Evolutionary conservation across 257 asterid genomes (phyloP).

Genomic region (Solanum habrochaites): DNA sequence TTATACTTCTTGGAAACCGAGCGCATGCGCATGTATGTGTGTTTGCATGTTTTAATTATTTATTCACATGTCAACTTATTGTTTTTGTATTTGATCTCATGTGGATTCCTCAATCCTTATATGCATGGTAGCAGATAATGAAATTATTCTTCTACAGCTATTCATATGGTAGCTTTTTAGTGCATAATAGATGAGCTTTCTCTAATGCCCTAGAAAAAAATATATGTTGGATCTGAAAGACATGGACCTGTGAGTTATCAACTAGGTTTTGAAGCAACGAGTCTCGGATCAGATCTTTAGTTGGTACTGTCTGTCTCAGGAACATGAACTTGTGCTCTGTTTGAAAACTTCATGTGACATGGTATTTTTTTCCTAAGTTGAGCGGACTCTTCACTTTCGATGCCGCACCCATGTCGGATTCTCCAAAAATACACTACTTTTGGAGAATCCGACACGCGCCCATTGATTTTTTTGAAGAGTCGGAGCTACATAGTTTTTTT

Average conservation of each 20-base stretch:
- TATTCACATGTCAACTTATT: background rate
- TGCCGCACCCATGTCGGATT: too few species aligned
- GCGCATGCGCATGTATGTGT: background rate
- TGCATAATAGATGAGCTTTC: background rate
- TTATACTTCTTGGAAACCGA: background rate
- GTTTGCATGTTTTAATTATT: background rate
- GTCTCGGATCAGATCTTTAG: background rate
- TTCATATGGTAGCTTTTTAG: background rate
- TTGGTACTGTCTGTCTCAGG: background rate
- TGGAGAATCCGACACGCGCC: too few species aligned
- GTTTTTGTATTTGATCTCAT: background rate
- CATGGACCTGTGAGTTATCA: background rate
- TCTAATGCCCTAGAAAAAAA: background rate
- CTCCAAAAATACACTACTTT: too few species aligned
- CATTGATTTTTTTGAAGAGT: too few species aligned
- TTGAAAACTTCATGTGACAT: background rate
- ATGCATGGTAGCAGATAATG: background rate
- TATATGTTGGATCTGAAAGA: background rate
- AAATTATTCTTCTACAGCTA: background rate
- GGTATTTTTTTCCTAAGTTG: background rate
- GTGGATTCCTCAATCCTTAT: background rate
- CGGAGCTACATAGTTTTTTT: too few species aligned
- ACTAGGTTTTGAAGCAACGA: background rate
- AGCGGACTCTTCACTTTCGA: too few species aligned
- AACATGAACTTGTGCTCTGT: background rate